Evolutionary conservation across 495 filamentous ascomycete genomes (phyloP), one percentile per base, ranked within the genome.

Genomic region (Ascobolus immersus): DNA sequence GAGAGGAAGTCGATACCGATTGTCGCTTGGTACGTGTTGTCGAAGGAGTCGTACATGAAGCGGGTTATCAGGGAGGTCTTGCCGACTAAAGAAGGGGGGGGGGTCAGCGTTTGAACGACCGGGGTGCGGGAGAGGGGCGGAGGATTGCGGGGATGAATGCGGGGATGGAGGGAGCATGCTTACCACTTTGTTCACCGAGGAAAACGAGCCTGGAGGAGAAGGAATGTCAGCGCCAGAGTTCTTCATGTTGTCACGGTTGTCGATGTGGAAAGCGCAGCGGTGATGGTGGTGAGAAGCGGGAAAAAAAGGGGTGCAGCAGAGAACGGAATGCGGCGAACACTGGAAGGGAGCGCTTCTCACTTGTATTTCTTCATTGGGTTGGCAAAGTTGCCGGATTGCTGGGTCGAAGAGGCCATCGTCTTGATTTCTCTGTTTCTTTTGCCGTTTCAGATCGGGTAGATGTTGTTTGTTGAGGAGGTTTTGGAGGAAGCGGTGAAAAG

Each of bases 281-380:
- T 14, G 20, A 55, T 23, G 37, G 34, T 33, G 29, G 34, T 21
- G 27, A 23, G 24, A 19, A 28, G 23, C 11, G 28, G 29, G 17
- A 27, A 22, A 30, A 21, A 11, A 24, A 36, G 52, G 43, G 17
- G 34, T 39, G 30, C 12, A 30, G 17, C 35, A 22, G 17, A 17
- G 38, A 24, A 19, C 18, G 32, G 40, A 45, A n/a, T n/a, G n/a
- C n/a, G n/a, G n/a, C n/a, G n/a, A n/a, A n/a, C n/a, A n/a, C n/a
- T n/a, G n/a, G n/a, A n/a, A n/a, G n/a, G n/a, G n/a, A n/a, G n/a
- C n/a, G n/a, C n/a, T n/a, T n/a, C 65, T 42, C 60, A 93, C 82
- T 96, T 96, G 71, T 92, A 96, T 53, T 96, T 96, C 75, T 96
- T 96, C 60, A 96, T 56, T 37, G 86, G 86, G 65, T 96, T 96